Evolutionary conservation across 2,329 filamentous ascomycete genomes (phyloP), one percentile per base, ranked within the genome.

Genomic region (Penicillium sp.): DNA sequence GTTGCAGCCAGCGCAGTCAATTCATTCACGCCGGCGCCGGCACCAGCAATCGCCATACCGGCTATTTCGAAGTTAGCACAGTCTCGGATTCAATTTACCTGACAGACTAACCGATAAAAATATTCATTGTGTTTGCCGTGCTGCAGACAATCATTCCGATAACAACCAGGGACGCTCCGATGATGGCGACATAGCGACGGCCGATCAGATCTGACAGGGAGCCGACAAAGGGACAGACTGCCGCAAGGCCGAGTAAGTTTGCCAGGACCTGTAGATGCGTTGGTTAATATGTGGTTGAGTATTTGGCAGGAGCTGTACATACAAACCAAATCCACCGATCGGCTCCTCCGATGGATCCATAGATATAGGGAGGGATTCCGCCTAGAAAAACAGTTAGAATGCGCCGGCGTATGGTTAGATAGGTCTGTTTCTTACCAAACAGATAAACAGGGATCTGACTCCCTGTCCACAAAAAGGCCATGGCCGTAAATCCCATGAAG

Each of bases 1-100:
- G 86, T 87, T 31, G 81, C 87, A 26, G 87, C 85, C 8, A 90
- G 75, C 4, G 87, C 85, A 6, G 85, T 89, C 31, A 89, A 75
- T 69, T 89, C 86, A 61, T 85, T 86, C 57, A 89, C 81, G 14
- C 87, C 87, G 11, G 86, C 85, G 31, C 86, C 87, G 6, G 84
- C 75, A 1, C 87, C 87, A 9, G 85, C 80, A 59, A 89, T 77
- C 2, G 80, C 79, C 79, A 82, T 82, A 41, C 80, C 79, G 47
- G 69, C 81, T 83, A 18, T 35, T 29, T 12, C 49, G 48, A 12
- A 31, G 3, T 42, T 33, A 20, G 9, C 9, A 6, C 23, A n/a
- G 20, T 42, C 8, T 15, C 15, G 6, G 5, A n/a, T 6, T 26
- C 18, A 40, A 14, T 12, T 26, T 5, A n/a, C 20, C 1, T 26